Base-by-base conservation (phyloP, 148 eudicot species). In the Fagopyrum tataricum region DNA sequence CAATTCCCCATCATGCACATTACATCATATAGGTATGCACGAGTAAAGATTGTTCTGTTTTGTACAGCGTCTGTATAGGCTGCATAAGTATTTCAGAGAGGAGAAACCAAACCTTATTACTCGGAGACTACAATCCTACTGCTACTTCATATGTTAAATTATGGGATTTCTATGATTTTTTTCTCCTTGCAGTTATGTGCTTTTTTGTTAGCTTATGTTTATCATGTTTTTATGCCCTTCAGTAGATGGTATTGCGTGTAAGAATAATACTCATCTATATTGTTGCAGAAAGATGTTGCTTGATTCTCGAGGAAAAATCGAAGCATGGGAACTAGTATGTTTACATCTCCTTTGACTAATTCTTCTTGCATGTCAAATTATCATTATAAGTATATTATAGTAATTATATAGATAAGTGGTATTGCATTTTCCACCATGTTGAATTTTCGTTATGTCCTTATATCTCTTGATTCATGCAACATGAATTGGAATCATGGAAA, bases 281-380 rank as follows among this genome's bases (percentile, higher is more conserved):
- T 82, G 55, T 24, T 75, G 79, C 93, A 91, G 98, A 71, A 88
- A 82, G 74, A 73, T 85, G 20, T 68, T 91, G 74, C 80, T 75
- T 77, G 83, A 75, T 75, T 72, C 75, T 59, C 79, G 77, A 18
- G 70, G 71, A 31, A 81, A 81, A 76, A 39, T 91, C 76, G 93
- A 91, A 82, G 91, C 96, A 26, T 94, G 97, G 98, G 96, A 91
- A 77, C 89, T 94, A 66, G 98, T 91, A 84, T 59, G 86, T 78
- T 73, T 71, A 70, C 70, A 21, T 61, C 52, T 46, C 78, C 42
- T 41, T 40, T 11, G 26, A 24, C 26, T 20, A 4, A 23, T 10
- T 48, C 21, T 48, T 44, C 69, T 41, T 31, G 41, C 12, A 61
- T 61, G 40, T 61, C 41, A 61, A 24, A 4, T 24, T 24, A 13